phyloP scores from a whole-genome alignment of 306 rosid genomes.

The Vigna mungo region DNA sequence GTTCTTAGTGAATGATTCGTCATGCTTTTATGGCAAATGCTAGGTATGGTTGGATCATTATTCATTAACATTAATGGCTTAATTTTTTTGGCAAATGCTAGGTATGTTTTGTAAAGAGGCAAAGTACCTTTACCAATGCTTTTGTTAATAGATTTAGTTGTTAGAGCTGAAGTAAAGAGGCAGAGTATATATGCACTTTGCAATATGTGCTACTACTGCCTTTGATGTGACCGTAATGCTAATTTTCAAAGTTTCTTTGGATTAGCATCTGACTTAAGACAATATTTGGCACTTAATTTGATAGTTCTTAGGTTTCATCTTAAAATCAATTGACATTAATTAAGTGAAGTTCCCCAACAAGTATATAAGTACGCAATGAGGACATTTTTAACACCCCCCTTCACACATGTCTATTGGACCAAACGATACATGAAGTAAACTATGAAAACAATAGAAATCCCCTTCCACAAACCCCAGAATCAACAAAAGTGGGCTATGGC shows the following conservation, averaged over 20 bases:
- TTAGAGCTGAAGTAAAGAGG: not conserved
- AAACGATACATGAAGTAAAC: not conserved
- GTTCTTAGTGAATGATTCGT: conserved; percentile 7
- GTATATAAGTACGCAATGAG: not conserved
- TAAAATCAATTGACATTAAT: not conserved
- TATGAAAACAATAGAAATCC: not conserved
- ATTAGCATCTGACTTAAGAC: conserved; percentile 10
- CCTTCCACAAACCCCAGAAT: not conserved
- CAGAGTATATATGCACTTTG: not conserved
- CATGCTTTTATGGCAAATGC: not conserved
- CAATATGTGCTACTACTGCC: conserved; percentile 8
- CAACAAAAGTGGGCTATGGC: not conserved
- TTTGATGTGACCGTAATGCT: not conserved
- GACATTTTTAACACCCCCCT: not conserved
- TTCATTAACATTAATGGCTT: not conserved
- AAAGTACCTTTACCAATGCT: not conserved
- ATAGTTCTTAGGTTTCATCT: not conserved
- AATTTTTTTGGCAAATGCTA: no score
- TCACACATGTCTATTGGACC: not conserved
- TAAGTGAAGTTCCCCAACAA: not conserved
- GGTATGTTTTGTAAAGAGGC: not conserved
- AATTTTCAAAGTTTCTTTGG: conserved; percentile 19
- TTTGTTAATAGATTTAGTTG: not conserved
- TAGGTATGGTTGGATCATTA: not conserved
- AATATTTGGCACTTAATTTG: not conserved